Percentiles rank a stretch among this genome's conserved stretches.
These are phyloP conservation scores for Neurospora sp. DNA, from an alignment of 495 filamentous ascomycete genomes.

Conservation along the genomic window DNA sequence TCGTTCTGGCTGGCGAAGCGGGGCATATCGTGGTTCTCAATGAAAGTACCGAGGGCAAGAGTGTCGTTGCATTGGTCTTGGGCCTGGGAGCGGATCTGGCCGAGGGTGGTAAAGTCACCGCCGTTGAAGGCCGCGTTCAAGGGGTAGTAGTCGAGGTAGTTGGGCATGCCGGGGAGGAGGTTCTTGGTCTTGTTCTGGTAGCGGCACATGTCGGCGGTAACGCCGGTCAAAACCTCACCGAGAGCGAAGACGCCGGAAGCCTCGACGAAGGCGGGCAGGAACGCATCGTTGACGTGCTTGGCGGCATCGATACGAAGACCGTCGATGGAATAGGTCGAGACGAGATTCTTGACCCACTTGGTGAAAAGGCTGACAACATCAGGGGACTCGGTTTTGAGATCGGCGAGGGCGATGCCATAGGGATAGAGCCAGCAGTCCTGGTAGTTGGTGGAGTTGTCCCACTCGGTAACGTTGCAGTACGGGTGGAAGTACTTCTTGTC, in stretches of 20 bases:
- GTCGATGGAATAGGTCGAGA: slow-evolving; percentile 66
- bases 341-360: slow-evolving; percentile 54
- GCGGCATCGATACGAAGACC: slow-evolving; percentile 70
- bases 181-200: slow-evolving; percentile 14
- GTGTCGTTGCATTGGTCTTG: slow-evolving; percentile 19
- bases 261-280: slow-evolving; percentile 51
- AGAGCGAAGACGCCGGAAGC: slow-evolving; percentile 64
- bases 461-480: slow-evolving; percentile 55
- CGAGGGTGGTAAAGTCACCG: slow-evolving; percentile 10
- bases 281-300: slow-evolving; percentile 59
- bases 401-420: slow-evolving; percentile 48
- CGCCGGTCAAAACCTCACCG: slow-evolving; percentile 47
- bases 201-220: slow-evolving; percentile 17
- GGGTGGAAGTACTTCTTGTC: slow-evolving; percentile 54
- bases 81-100: slow-evolving; percentile 8
- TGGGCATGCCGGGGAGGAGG: slow-evolving; percentile 59
- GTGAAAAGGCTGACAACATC: slow-evolving; percentile 46
- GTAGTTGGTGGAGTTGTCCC: slow-evolving; percentile 38
- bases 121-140: slow-evolving; percentile 31
- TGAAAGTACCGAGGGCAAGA: slow-evolving; percentile 47
- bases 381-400: slow-evolving; percentile 53
- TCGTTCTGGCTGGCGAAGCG: slow-evolving; percentile 50
- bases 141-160: slow-evolving; percentile 58
- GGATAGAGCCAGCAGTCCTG: slow-evolving; percentile 55
- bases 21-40: slow-evolving; percentile 72